These are phyloP conservation scores for Calocybe indica DNA, from an alignment of 768 basidiomycete species.

Conservation along the genomic window DNA sequence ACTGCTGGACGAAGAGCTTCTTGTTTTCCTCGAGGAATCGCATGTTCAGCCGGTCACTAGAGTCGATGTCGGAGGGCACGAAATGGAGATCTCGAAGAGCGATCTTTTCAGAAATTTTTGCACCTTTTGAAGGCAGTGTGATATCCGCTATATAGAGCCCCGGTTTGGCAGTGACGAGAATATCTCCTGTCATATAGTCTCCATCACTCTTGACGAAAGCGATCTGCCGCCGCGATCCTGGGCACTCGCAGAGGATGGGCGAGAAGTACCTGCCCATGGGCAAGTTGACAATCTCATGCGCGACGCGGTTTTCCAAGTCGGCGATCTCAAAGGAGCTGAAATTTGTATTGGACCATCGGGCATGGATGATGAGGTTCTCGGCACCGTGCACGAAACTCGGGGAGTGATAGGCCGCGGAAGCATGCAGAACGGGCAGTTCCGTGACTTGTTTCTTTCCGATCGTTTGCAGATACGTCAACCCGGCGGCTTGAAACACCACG, in stretches of 20 bases:
- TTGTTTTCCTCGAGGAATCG: constrained; percentile 48
- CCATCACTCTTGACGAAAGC: constrained; percentile 64
- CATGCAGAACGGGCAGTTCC: constrained; percentile 43
- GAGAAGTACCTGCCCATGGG: constrained; percentile 64
- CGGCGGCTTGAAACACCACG: constrained; percentile 66
- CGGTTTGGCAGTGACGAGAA: constrained; percentile 56
- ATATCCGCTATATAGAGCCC: constrained; percentile 65
- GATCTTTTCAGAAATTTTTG: constrained; percentile 21
- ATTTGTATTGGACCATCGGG: constrained; percentile 59
- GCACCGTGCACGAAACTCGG: constrained; percentile 56
- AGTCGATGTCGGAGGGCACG: constrained; percentile 45
- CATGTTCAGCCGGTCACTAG: constrained; percentile 40
- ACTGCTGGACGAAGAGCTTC: constrained; percentile 58
- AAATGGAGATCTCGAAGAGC: constrained; percentile 41
- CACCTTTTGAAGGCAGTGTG: constrained; percentile 33
- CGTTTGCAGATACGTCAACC: constrained; percentile 46
- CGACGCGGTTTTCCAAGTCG: constrained; percentile 35
- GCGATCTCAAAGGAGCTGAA: constrained; percentile 66
- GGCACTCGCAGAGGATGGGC: constrained; percentile 46
- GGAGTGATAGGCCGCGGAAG: constrained; percentile 53
- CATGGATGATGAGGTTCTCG: constrained; percentile 50
- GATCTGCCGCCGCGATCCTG: constrained; percentile 36
- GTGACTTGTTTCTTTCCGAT: constrained; percentile 24
- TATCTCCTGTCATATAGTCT: constrained; percentile 51
- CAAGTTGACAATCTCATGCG: constrained; percentile 47